Evolutionary conservation across 768 basidiomycete genomes (phyloP), one percentile per base, ranked within the genome.

Genomic region (Mycena crocata): DNA sequence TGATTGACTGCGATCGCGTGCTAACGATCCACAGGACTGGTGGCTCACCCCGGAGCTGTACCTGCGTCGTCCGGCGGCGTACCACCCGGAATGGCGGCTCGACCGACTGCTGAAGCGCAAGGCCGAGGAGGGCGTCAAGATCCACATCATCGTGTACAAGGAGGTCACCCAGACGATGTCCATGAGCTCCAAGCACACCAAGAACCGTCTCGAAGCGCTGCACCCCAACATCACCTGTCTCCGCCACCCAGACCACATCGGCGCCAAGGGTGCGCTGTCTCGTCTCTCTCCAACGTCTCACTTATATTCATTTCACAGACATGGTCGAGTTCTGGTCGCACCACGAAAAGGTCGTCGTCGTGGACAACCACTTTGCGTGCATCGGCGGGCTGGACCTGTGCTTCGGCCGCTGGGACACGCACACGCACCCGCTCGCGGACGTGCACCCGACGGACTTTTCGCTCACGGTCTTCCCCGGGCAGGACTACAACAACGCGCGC

Each of bases 331-430:
- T 94, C 77, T 97, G 95, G 95, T 92, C 90, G 30, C 96, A 96
- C 75, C 95, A 96, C 77, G 95, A 96, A 76, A 96, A 96, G 83
- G 88, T 95, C 48, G 93, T 96, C 24, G 87, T 95, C 28, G 90
- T 97, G 9, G 96, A 98, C 75, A 94, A 95, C 73, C 89, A 92
- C 72, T 85, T 82, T 55, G 95, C 93, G 3, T 93, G 91, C 70
- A 90, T 98, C 58, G 98, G 98, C 26, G 98, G 98, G 14, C 88
- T 99, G 30, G 98, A 99, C 77, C 84, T 98, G 21, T 98, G 95
- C 81, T 98, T 96, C 71, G 98, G 98, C 14, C 91, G 98, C 23
- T 99, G 97, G 96, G 98, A 99, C 79, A 94, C 93, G 0, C 89
- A 94, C 74, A 92, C 82, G 42, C 93, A 95, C 76, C 96, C 96